These are phyloP conservation scores for Rhodomyrtus psidioides DNA, from an alignment of 441 rosid species.

Conservation along the genomic window DNA sequence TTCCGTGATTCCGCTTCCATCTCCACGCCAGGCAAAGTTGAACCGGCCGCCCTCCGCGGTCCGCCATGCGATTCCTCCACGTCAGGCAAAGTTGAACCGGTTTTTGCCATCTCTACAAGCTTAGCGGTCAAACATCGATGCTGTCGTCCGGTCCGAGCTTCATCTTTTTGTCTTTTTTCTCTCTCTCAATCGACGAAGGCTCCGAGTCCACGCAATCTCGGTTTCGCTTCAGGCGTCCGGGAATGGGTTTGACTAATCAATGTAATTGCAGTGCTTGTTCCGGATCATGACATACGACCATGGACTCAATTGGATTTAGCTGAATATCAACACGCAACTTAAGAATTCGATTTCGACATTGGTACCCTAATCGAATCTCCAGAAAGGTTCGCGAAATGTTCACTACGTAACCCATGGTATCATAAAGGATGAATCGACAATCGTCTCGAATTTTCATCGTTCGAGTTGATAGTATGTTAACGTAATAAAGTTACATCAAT, in stretches of 20 bases:
- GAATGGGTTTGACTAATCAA: neutral
- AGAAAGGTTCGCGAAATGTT: neutral
- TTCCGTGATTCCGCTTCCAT: neutral
- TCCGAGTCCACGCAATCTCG: neutral
- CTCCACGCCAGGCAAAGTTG: neutral
- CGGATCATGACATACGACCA: neutral
- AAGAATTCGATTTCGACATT: neutral
- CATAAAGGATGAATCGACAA: neutral
- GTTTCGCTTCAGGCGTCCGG: neutral
- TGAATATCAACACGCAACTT: neutral
- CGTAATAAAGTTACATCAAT: too few relatives aligned
- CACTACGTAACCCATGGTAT: neutral
- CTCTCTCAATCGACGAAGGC: neutral
- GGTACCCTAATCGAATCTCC: neutral
- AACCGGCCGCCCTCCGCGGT: neutral
- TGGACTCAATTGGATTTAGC: neutral
- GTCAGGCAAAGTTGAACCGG: neutral
- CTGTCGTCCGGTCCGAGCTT: neutral
- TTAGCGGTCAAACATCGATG: neutral
- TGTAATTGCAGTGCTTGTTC: neutral
- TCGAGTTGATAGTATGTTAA: too few relatives aligned
- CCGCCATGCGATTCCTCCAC: too few relatives aligned
- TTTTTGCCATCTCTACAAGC: neutral
- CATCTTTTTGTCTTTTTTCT: too few relatives aligned
- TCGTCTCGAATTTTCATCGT: neutral